Evolutionary conservation across 768 basidiomycete species (phyloP).

Genomic region (Suillus paluster): DNA sequence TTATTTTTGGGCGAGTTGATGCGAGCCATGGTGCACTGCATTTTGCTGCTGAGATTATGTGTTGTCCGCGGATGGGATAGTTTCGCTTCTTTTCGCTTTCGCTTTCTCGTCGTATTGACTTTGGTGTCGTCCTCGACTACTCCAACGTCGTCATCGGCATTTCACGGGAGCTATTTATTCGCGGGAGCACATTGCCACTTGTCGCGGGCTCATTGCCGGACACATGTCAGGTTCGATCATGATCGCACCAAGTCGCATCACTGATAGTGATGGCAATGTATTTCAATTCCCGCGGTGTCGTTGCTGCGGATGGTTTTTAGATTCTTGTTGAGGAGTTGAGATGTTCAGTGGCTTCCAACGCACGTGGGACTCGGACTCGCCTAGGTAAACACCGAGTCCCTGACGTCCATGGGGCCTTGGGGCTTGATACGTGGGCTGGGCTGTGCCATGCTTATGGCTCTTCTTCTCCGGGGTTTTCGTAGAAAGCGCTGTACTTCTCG

Average conservation of each 20-base stretch:
- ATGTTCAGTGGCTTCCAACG: no score
- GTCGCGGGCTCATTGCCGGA: not conserved
- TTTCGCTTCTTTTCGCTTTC: not conserved
- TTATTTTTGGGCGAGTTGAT: not conserved
- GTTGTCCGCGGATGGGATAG: not conserved
- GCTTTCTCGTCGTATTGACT: not conserved
- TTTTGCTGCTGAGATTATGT: not conserved
- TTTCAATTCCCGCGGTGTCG: not conserved
- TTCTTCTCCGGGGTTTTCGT: not conserved
- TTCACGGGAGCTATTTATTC: not conserved
- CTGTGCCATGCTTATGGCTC: not conserved
- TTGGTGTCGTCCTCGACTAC: not conserved
- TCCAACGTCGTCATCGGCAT: no score
- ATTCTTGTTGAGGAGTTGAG: not conserved
- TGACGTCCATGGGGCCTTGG: not conserved
- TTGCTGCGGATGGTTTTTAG: no score
- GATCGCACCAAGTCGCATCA: not conserved
- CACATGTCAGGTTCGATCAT: not conserved
- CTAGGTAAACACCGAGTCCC: no score
- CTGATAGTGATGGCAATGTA: not conserved
- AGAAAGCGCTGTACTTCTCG: not conserved
- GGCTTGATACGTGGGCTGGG: not conserved
- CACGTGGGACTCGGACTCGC: no score
- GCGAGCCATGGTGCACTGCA: not conserved
- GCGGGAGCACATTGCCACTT: not conserved